Base-by-base conservation (phyloP, 2,329 filamentous ascomycete species). In the Fusarium verrucosum region DNA sequence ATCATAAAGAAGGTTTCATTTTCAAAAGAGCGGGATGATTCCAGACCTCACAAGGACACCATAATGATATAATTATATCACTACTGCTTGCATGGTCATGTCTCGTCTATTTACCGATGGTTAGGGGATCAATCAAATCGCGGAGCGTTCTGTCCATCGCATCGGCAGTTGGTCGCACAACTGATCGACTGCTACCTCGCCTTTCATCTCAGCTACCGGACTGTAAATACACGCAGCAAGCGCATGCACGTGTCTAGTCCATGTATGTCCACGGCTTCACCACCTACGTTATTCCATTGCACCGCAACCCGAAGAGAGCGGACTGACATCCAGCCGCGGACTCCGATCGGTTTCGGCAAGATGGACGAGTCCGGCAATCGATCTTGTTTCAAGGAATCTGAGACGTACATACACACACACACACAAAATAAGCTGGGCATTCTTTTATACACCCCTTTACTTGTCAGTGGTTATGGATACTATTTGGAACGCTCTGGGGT, bases 281-380 rank as follows among this genome's bases (percentile, higher is more conserved):
- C 7, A n/a, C n/a, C n/a, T n/a, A n/a, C n/a, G n/a, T n/a, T n/a
- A n/a, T n/a, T n/a, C n/a, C n/a, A 45, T 60, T 54, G 32, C 13
- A 44, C 44, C 40, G 26, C 36, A 50, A 36, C 32, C 19, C 25
- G 28, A 56, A 46, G 20, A 40, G 7, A 28, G 44, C 35, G 26
- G 55, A 43, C 46, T 55, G 50, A 55, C 44, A 55, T 46, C 52
- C 54, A 59, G 37, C 58, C 61, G 46, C 69, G 68, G 67, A 70
- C 52, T 63, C 63, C 66, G 64, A 58, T 69, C 66, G 70, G 71
- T 41, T 65, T 72, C 71, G 71, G 71, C 52, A 40, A 36, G 19
- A 68, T 59, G 20, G 32, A 66, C 54, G 68, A 71, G 60, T 68
- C 71, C 71, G 70, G 61, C 20, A 26, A 53, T 53, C 50, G 50